Evolutionary conservation across 78 protist species (phyloP).

Genomic region (Dictyostelium firmibasis): DNA sequence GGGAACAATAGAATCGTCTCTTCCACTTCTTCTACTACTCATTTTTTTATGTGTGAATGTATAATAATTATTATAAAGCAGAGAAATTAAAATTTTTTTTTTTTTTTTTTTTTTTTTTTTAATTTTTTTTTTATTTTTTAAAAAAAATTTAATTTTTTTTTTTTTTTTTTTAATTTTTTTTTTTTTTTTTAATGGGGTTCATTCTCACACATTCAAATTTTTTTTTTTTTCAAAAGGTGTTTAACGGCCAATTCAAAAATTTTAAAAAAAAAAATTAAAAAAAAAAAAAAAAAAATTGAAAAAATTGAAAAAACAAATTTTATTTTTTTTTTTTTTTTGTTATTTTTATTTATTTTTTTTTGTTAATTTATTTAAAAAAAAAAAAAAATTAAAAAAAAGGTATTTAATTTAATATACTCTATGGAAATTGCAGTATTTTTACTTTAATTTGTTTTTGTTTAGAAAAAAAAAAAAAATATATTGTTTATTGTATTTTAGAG

Average conservation of each 20-base stretch:
- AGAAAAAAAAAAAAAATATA: too few relatives aligned
- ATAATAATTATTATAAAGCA: not conserved
- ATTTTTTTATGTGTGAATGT: not conserved
- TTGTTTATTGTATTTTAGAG: too few relatives aligned
- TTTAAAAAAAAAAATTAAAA: not conserved
- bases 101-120: not conserved
- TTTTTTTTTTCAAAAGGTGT: too few relatives aligned
- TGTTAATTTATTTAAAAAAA: not conserved
- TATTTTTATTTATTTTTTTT: not conserved
- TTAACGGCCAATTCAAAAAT: not conserved
- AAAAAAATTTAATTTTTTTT: too few relatives aligned
- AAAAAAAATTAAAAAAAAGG: not conserved
- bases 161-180: too few relatives aligned
- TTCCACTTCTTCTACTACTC: not conserved
- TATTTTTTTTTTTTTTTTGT: not conserved
- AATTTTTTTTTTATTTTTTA: not conserved
- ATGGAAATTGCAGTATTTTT: not conserved
- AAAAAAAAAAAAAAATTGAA: not conserved
- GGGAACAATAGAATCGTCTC: slow-evolving; percentile 29
- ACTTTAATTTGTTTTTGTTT: not conserved
- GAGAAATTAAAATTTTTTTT: not conserved
- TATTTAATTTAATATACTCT: not conserved
- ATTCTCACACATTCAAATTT: too few relatives aligned
- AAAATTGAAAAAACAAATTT: not conserved
- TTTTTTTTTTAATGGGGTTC: too few relatives aligned